phyloP scores from a whole-genome alignment of 2,329 filamentous ascomycete species.

The Pseudofabraea citricarpa region DNA sequence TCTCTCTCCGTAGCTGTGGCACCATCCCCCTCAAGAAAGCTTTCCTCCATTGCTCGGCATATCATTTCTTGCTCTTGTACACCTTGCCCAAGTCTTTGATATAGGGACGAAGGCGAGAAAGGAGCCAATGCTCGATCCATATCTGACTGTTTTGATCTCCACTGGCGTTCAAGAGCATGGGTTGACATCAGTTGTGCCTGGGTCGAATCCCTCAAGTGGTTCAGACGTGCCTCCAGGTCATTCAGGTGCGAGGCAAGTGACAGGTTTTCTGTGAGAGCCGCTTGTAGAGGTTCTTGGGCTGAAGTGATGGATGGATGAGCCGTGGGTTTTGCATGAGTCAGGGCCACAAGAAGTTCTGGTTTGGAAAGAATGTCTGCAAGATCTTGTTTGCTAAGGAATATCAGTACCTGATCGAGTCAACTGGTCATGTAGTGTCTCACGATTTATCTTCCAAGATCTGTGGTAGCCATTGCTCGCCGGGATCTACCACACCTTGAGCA shows the following conservation, averaged over 20 bases:
- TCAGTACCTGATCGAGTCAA: conserved; percentile 3
- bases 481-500: conserved; percentile 44
- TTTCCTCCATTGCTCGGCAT: conserved; percentile 83
- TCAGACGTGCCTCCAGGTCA: conserved; percentile 52
- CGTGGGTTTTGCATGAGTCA: conserved; percentile 62
- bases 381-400: conserved; percentile 63
- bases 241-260: conserved; percentile 60
- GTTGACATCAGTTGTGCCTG: conserved; percentile 80
- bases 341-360: conserved; percentile 64
- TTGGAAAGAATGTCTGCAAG: conserved; percentile 64
- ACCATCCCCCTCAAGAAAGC: conserved; percentile 61
- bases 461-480: conserved; percentile 74
- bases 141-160: conserved; percentile 81
- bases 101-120: conserved; percentile 82
- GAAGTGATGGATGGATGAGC: conserved; percentile 67
- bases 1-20: conserved; percentile 71
- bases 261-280: conserved; percentile 67
- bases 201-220: conserved; percentile 61
- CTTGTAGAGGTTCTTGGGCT: conserved; percentile 59
- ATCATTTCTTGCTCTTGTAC: conserved; percentile 79
- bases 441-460: conserved; percentile 73
- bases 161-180: conserved; percentile 85
- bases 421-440: conserved; percentile 42
- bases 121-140: conserved; percentile 81
- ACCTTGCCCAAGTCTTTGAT: conserved; percentile 71